phyloP scores from a whole-genome alignment of 257 asterid species.

The Jacaranda mimosifolia region DNA sequence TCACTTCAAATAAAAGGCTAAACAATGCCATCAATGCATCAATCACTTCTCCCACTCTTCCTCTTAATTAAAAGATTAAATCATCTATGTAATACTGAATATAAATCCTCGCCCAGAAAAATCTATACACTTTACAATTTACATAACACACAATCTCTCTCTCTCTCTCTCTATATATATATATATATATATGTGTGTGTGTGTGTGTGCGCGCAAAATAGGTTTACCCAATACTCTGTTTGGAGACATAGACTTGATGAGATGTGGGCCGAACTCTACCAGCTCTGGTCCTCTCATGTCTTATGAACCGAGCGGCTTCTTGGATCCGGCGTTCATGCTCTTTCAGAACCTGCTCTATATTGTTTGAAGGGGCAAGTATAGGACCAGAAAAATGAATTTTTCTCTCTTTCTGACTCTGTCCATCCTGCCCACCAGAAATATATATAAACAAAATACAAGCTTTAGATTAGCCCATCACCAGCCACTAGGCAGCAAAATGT shows the following conservation, averaged over 20 bases:
- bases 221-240: constrained; percentile 31
- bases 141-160: background rate
- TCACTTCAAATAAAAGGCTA: too few species aligned
- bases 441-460: constrained; percentile 10
- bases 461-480: background rate
- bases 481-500: too few species aligned
- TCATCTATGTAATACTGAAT: constrained; percentile 27
- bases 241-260: constrained; percentile 39
- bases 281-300: constrained; percentile 62
- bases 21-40: constrained; percentile 3
- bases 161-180: background rate
- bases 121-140: constrained; percentile 38
- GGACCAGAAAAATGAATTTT: constrained; percentile 82
- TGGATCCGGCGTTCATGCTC: constrained; percentile 88
- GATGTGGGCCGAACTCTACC: constrained; percentile 48
- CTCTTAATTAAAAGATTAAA: constrained; percentile 22
- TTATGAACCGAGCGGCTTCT: constrained; percentile 78
- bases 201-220: too few species aligned
- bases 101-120: constrained; percentile 17
- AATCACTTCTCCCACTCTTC: constrained; percentile 15
- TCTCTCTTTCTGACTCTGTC: constrained; percentile 53
- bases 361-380: constrained; percentile 62
- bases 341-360: constrained; percentile 84
- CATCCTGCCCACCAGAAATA: constrained; percentile 42
- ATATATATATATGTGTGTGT: background rate